Base-by-base conservation (phyloP, 495 filamentous ascomycete genomes). In the Neurospora sp. region DNA sequence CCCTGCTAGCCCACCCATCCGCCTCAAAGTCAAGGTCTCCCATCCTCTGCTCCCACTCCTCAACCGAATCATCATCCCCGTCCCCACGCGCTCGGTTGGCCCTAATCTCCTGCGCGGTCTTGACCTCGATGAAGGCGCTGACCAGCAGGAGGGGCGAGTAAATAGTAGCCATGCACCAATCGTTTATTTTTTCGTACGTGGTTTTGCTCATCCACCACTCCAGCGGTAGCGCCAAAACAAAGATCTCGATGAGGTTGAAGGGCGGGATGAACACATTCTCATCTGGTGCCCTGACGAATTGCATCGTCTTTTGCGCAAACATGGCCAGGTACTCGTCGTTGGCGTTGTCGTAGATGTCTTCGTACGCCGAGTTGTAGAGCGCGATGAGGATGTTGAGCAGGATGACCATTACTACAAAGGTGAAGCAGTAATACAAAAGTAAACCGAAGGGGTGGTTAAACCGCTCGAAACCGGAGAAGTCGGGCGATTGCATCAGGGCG, bases 261-360 rank as follows among this genome's bases (percentile, higher is more conserved):
- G 96, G 93, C 6, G 96, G 90, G 73, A 99, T 96, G 82, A 95
- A 99, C 66, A 99, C 96, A 76, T 99, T 98, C 81, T 98, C 96
- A 77, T 98, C 96, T 0, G 96, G 96, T 0, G 96, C 96, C 23
- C 96, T 93, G 10, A 98, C 93, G 77, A 97, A 99, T 77, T 94
- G 92, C 85, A 98, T 93, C 1, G 95, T 97, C 79, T 97, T 97
- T 74, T 95, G 93, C 2, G 93, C 86, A 77, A 93, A 93, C 27
- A 97, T 89, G 0, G 94, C 94, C 82, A 99, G 91, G 82, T 93
- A 99, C 81, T 99, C 96, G 79, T 98, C 96, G 71, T 90, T 90
- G 20, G 96, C 93, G 79, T 98, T 97, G 54, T 91, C 92, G 71
- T 95, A 97, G 76, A 99, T 97, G 81, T 97, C 94, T 74, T 94